Evolutionary conservation across 2,329 filamentous ascomycete genomes (phyloP).

Genomic region (Pseudocercospora pini-densiflorae): DNA sequence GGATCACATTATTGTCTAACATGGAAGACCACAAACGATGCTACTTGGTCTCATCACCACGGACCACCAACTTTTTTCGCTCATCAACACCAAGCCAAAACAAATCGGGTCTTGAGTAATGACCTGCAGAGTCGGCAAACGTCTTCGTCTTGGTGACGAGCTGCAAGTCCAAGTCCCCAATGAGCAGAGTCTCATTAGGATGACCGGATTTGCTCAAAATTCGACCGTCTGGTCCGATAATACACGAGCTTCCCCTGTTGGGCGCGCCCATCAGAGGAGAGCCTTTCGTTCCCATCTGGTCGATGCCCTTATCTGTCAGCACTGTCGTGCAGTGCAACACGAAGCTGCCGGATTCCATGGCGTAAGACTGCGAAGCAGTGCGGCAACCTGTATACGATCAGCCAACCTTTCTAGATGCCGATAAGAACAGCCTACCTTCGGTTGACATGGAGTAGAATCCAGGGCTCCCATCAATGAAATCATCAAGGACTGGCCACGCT

Average conservation of each 20-base stretch:
- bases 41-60: constrained; percentile 11
- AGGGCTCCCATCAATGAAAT: constrained; percentile 35
- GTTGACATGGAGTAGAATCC: constrained; percentile 45
- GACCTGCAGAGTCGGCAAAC: constrained; percentile 54
- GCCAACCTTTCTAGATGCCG: constrained; percentile 12
- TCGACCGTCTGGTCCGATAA: constrained; percentile 59
- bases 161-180: constrained; percentile 56
- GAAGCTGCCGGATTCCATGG: constrained; percentile 60
- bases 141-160: constrained; percentile 46
- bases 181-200: constrained; percentile 54
- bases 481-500: constrained; percentile 47
- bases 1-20: no score
- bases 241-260: constrained; percentile 55
- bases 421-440: constrained; percentile 33
- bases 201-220: constrained; percentile 47
- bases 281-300: constrained; percentile 48
- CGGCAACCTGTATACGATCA: constrained; percentile 41
- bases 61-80: constrained; percentile 26
- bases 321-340: constrained; percentile 60
- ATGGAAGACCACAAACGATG: background rate
- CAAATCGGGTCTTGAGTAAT: constrained; percentile 58
- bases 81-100: constrained; percentile 55
- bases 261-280: constrained; percentile 47
- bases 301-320: constrained; percentile 51
- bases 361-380: constrained; percentile 58